Base-by-base conservation (phyloP, 805 yeast species). In the Starmerella vitae region DNA sequence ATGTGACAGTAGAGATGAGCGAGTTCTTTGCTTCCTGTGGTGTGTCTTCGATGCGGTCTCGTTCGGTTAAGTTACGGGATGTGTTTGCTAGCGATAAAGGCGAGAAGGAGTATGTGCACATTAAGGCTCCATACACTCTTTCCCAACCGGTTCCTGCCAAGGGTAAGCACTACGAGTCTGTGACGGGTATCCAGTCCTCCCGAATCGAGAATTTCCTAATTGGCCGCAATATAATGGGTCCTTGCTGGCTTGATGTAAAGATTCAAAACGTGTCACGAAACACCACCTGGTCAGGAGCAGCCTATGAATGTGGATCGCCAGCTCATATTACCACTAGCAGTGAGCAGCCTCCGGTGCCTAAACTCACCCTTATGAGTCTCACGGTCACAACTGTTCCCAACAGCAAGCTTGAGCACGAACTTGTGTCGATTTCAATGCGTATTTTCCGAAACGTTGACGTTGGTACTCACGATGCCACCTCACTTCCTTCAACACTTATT, bases 211-310 rank as follows among this genome's bases (percentile, higher is more conserved):
- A 82, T 10, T 84, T 91, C 59, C 91, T 84, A 9, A 52, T 86
- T 20, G 83, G 78, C 57, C 68, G 81, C 50, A 76, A 78, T 49
- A 68, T 91, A 33, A 86, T 84, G 95, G 98, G 98, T 8, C 98
- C 98, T 3, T 85, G 97, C 57, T 91, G 98, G 98, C 64, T 91
- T 37, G 79, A 79, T 35, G 66, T 91, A 37, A 64, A 68, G 31
- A 68, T 78, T 77, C 35, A 75, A 77, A 45, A 33, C 19, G 57
- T 77, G 30, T 69, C 67, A 37, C 78, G 76, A 52, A 68, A 80
- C 2, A 76, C 94, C 0, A 88, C 86, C 61, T 82, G 93, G 45
- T 34, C 49, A 60, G 71, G 72, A 40, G 67, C 81, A n/a, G 94
- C 84, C 52, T 72, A 80, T 2, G 61, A 76, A 1, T 71, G 81